Evolutionary conservation across 495 filamentous ascomycete species (phyloP).

Genomic region (Tetracladium marchalianum): DNA sequence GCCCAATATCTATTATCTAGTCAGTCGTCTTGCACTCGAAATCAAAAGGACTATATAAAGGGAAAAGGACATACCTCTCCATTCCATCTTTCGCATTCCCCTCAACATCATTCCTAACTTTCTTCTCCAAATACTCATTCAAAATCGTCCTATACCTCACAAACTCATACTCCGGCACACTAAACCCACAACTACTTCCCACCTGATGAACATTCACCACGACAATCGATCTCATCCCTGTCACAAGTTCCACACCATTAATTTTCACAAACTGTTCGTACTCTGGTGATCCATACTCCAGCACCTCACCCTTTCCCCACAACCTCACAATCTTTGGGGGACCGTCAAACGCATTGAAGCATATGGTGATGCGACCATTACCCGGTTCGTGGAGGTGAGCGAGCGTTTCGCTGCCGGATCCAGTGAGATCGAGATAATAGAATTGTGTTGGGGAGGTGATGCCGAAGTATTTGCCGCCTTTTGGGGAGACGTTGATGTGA

Average conservation of each 20-base stretch:
- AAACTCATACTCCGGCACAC: conserved; percentile 43
- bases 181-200: conserved; percentile 40
- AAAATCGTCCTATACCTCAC: conserved; percentile 34
- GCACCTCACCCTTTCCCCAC: conserved; percentile 56
- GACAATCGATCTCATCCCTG: conserved; percentile 52
- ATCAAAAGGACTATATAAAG: background rate
- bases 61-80: conserved; percentile 25
- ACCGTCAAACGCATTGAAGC: conserved; percentile 59
- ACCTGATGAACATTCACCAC: conserved; percentile 59
- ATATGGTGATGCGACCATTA: conserved; percentile 61
- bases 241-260: conserved; percentile 30
- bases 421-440: conserved; percentile 64
- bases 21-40: background rate
- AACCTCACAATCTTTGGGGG: conserved; percentile 57
- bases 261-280: conserved; percentile 38
- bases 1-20: conserved; percentile 42
- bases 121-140: conserved; percentile 37
- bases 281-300: conserved; percentile 42
- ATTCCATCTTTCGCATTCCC: conserved; percentile 40
- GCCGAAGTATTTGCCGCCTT: conserved; percentile 53
- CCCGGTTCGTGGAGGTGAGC: conserved; percentile 65
- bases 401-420: conserved; percentile 64
- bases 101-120: conserved; percentile 26
- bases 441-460: conserved; percentile 46
- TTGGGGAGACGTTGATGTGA: conserved; percentile 61